Conservation (phyloP, 2,329 filamentous ascomycete species). For the Hirsutella thompsonii region DNA sequence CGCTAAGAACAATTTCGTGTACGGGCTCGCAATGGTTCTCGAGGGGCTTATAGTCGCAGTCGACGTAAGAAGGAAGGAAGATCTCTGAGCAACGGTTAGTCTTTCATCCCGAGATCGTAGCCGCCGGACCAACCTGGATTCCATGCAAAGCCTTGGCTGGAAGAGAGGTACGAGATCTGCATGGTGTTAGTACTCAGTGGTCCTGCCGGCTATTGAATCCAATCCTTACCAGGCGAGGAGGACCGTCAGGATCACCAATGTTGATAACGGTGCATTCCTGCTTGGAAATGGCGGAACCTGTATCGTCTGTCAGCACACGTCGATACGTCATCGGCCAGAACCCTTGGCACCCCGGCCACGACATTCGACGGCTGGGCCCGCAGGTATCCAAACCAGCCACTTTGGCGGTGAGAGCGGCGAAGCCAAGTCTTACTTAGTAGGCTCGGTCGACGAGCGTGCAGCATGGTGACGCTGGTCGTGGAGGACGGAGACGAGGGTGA, state of each 20-base stretch:
- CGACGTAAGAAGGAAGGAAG: constrained; percentile 67
- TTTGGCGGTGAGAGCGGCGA: background rate
- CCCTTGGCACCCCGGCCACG: constrained; percentile 2
- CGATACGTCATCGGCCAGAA: background rate
- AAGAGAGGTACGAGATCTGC: constrained; percentile 68
- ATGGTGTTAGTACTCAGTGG: background rate
- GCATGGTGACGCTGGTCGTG: constrained; percentile 33
- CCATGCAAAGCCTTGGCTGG: constrained; percentile 72
- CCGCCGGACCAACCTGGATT: constrained; percentile 51
- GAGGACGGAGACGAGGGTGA: constrained; percentile 47
- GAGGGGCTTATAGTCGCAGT: constrained; percentile 61
- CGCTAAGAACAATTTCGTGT: constrained; percentile 63
- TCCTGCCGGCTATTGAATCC: background rate
- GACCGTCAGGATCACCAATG: constrained; percentile 61
- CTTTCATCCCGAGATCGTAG: background rate
- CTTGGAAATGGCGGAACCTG: constrained; percentile 59
- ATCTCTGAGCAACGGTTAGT: constrained; percentile 42
- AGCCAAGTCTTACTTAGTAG: constrained; percentile 38
- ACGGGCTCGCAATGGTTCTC: constrained; percentile 67
- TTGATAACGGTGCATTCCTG: constrained; percentile 73
- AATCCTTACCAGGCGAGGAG: constrained; percentile 53
- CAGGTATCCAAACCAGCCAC: background rate
- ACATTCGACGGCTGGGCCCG: background rate
- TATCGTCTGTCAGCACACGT: constrained; percentile 13
- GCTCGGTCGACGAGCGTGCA: constrained; percentile 45